Evolutionary conservation across 164 flowering plant genomes (phyloP).

Genomic region (Annona squamosa): DNA sequence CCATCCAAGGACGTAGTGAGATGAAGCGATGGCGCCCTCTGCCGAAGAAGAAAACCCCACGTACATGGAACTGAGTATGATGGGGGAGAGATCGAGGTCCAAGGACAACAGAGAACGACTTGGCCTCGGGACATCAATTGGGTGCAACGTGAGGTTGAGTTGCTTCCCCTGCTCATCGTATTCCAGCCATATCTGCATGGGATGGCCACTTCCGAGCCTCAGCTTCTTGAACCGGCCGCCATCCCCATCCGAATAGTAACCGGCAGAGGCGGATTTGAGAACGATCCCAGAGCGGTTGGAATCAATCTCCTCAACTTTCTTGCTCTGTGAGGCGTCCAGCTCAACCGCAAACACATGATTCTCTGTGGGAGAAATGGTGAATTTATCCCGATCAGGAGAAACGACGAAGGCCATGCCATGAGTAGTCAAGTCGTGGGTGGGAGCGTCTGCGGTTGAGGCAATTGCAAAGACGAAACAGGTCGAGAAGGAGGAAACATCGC

Average conservation of each 20-base stretch:
- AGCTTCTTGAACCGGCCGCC: not conserved
- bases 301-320: not conserved
- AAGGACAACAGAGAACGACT: not conserved
- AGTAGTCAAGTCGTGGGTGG: not conserved
- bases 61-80: slow-evolving; percentile 1
- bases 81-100: not conserved
- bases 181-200: not conserved
- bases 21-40: slow-evolving; percentile 49
- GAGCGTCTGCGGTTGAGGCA: slow-evolving; percentile 26
- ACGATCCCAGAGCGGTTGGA: not conserved
- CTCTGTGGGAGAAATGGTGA: not conserved
- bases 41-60: slow-evolving; percentile 27
- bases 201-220: not conserved
- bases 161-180: not conserved
- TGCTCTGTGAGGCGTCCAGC: not conserved
- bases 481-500: not conserved
- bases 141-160: not conserved
- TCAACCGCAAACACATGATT: slow-evolving; percentile 8
- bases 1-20: slow-evolving; percentile 59
- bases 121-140: not conserved
- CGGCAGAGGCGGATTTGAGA: not conserved
- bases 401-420: not conserved
- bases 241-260: not conserved
- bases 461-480: not conserved
- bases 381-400: not conserved